These are phyloP conservation scores for Didymella sp. DNA, from an alignment of 2,329 filamentous ascomycete species.

Conservation along the genomic window DNA sequence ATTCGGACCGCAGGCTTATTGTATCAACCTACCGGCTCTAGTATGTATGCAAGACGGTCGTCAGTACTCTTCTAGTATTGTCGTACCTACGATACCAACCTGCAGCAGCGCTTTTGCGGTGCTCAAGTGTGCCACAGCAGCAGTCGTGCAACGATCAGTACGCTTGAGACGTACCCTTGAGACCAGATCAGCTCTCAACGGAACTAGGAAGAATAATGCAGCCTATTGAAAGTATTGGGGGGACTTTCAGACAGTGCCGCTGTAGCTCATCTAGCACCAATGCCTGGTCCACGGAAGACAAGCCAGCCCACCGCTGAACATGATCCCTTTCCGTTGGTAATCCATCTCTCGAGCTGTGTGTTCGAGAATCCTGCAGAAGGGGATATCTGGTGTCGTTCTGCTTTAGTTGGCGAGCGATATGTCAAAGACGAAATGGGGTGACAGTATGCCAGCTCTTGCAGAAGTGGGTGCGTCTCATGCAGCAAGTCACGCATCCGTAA, in stretches of 20 bases:
- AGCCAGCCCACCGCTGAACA: neutral
- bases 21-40: neutral
- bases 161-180: neutral
- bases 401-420: neutral
- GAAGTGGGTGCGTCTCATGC: neutral
- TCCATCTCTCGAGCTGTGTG: neutral
- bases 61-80: neutral
- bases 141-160: constrained; percentile 1
- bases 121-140: constrained; percentile 3
- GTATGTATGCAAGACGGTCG: neutral
- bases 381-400: no score
- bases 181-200: neutral
- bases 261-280: neutral
- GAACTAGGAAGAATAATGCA: neutral
- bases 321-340: neutral
- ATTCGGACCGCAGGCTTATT: neutral
- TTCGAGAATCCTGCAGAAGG: neutral
- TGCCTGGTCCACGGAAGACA: constrained; percentile 5
- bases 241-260: neutral
- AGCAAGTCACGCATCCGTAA: neutral
- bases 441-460: neutral
- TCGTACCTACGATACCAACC: neutral
- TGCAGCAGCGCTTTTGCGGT: neutral
- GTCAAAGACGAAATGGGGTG: neutral
- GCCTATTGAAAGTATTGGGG: neutral